phyloP scores from a whole-genome alignment of 768 basidiomycete genomes.

The Hysterangium stoloniferum region DNA sequence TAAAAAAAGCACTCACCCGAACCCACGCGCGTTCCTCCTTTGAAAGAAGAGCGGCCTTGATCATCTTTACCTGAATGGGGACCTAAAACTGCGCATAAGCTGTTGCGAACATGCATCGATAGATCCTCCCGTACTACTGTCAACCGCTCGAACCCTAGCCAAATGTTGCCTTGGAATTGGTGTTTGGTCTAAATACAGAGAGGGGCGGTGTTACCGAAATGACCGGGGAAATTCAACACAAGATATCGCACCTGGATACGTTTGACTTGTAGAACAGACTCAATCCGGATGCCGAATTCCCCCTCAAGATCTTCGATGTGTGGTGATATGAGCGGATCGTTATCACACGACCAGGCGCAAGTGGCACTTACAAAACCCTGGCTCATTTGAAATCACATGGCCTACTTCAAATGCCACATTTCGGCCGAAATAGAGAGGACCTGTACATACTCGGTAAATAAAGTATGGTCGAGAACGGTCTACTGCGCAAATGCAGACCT shows the following conservation, averaged over 20 bases:
- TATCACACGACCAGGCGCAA: slow-evolving; percentile 13
- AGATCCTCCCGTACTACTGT: slow-evolving; percentile 31
- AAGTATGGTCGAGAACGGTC: no score
- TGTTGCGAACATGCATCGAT: neutral
- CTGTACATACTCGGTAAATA: slow-evolving; percentile 13
- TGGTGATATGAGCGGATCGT: slow-evolving; percentile 11
- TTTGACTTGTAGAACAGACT: slow-evolving; percentile 74
- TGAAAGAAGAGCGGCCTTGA: slow-evolving; percentile 75
- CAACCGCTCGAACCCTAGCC: slow-evolving; percentile 88
- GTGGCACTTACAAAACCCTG: slow-evolving; percentile 73
- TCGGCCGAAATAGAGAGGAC: slow-evolving; percentile 71
- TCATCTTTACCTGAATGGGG: slow-evolving; percentile 87
- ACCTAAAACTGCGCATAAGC: slow-evolving; percentile 41
- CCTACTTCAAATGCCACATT: slow-evolving; percentile 69
- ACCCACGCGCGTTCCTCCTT: slow-evolving; percentile 86
- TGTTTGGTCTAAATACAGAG: slow-evolving; percentile 48
- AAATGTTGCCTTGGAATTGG: slow-evolving; percentile 63
- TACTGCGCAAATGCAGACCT: slow-evolving; percentile 26
- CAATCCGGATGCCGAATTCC: slow-evolving; percentile 86
- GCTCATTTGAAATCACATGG: slow-evolving; percentile 90
- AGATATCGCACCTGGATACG: slow-evolving; percentile 44
- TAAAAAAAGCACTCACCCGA: slow-evolving; percentile 43
- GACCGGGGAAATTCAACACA: slow-evolving; percentile 13
- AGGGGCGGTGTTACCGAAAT: neutral
- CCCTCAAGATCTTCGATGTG: slow-evolving; percentile 54